A percentile compares a stretch with the other conserved stretches of the same genome.
Evolutionary conservation across 306 rosid species (phyloP).

Genomic region (Gastrolobium villosum): DNA sequence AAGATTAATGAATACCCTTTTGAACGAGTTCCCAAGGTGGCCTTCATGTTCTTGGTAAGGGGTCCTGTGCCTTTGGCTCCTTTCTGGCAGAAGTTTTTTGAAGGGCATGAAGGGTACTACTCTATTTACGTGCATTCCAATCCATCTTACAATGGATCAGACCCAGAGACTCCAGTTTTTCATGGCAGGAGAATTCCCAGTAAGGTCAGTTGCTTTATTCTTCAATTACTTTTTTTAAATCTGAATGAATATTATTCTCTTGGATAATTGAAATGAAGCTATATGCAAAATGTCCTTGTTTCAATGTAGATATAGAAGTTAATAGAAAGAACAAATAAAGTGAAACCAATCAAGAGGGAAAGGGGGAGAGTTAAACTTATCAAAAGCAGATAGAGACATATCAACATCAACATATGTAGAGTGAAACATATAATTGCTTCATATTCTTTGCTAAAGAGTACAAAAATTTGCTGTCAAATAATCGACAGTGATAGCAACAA

Average conservation of each 20-base stretch:
- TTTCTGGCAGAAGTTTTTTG: slow-evolving; percentile 78
- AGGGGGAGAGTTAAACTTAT: slow-evolving; percentile 2
- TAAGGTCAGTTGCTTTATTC: slow-evolving; percentile 65
- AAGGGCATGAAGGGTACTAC: slow-evolving; percentile 72
- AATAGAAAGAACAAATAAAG: background rate
- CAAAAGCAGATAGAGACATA: slow-evolving; percentile 21
- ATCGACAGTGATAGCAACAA: background rate
- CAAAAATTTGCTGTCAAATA: background rate
- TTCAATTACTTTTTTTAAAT: slow-evolving; percentile 22
- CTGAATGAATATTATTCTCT: background rate
- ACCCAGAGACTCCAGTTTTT: slow-evolving; percentile 61
- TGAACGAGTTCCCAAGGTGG: slow-evolving; percentile 71
- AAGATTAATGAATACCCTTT: slow-evolving; percentile 59
- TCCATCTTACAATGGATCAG: slow-evolving; percentile 70
- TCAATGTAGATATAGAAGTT: background rate
- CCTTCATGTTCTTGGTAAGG: slow-evolving; percentile 82
- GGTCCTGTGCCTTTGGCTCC: slow-evolving; percentile 69
- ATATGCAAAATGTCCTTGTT: background rate
- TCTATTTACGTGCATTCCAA: slow-evolving; percentile 78
- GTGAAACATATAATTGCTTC: slow-evolving; percentile 1
- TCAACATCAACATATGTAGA: background rate
- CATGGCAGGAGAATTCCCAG: slow-evolving; percentile 79
- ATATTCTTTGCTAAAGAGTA: background rate
- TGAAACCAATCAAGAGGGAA: slow-evolving; percentile 7
- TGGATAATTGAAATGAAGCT: background rate